Percentiles rank a stretch among this genome's conserved stretches.
Conservation (phyloP, 1,139 yeast genomes). For the Blastobotrys aristatus region DNA sequence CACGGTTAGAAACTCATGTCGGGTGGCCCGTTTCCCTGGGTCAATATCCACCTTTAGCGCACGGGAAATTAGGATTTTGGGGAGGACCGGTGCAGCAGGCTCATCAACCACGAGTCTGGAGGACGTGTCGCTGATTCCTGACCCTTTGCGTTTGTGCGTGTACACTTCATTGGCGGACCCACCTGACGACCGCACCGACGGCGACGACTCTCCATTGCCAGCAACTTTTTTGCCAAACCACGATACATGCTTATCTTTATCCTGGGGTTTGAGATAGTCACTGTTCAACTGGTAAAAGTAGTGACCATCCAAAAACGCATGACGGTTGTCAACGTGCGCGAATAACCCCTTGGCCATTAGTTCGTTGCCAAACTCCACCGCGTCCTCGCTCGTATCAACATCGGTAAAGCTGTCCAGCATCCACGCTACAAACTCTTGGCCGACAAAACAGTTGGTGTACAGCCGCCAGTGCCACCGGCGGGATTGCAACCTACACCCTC, state of each 20-base stretch:
- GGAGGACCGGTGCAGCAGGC: conserved; percentile 16
- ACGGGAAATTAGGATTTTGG: conserved; percentile 49
- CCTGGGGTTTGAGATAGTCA: conserved; percentile 39
- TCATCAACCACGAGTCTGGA: conserved; percentile 7
- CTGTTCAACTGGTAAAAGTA: conserved; percentile 74
- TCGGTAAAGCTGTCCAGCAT: conserved; percentile 71
- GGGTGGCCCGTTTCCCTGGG: conserved; percentile 61
- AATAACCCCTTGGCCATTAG: conserved; percentile 70
- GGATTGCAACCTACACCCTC: conserved; percentile 60
- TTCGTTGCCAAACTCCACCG: conserved; percentile 69
- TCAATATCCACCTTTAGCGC: conserved; percentile 72
- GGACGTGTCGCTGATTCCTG: conserved; percentile 14
- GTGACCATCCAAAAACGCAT: conserved; percentile 85
- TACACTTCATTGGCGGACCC: neutral
- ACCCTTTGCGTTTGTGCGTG: conserved; percentile 15
- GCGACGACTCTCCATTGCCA: neutral
- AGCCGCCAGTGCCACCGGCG: conserved; percentile 88
- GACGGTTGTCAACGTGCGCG: conserved; percentile 76
- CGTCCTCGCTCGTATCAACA: conserved; percentile 75
- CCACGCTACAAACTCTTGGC: conserved; percentile 85
- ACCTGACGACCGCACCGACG: neutral
- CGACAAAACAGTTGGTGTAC: conserved; percentile 75
- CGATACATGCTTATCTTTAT: conserved; percentile 14
- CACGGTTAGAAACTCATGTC: conserved; percentile 73
- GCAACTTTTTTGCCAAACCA: conserved; percentile 17